Base-by-base conservation (phyloP, 2,329 filamentous ascomycete species). In the Fusarium chaquense region DNA sequence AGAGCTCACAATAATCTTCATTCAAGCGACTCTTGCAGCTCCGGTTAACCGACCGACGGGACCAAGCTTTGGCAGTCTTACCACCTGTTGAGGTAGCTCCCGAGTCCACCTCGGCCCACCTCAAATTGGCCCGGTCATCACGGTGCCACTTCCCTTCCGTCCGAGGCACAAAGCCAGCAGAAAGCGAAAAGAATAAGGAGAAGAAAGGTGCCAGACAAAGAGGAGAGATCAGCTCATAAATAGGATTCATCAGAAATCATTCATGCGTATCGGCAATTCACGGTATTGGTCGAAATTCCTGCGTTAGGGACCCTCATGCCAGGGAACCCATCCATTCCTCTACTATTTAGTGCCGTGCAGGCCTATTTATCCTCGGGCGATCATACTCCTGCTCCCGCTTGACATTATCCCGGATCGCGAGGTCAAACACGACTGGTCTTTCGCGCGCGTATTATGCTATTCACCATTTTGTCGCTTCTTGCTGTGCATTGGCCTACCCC, bases 81-180 rank as follows among this genome's bases (percentile, higher is more conserved):
- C 20, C 24, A 51, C 33, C 22, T 51, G 41, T 32, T 41, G n/a
- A 46, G 53, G 62, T 68, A 55, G 63, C 58, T 55, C 46, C 58
- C 41, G 55, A 71, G 68, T 56, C 67, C 68, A 71, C 68, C 67
- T 70, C 67, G 67, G 68, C 67, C 68, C 63, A 70, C 68, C 52
- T 56, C 58, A 60, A 51, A 52, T 45, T 54, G 52, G 43, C 38
- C 46, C 46, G 62, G 62, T 62, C 62, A 62, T 54, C 53, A 66
- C 62, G 62, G 67, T 58, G 36, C 67, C 67, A 70, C 66, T 62
- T 67, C 61, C 66, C 66, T 65, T 69, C 66, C 52, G 66, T 51
- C 66, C 66, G 66, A 69, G 66, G 66, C 66, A 61, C 66, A 67
- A 61, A 63, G 63, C 63, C 54, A 68, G 63, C 58, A 63, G 40